Base-by-base conservation (phyloP, 2,329 filamentous ascomycete species). In the Lojkania enalia region DNA sequence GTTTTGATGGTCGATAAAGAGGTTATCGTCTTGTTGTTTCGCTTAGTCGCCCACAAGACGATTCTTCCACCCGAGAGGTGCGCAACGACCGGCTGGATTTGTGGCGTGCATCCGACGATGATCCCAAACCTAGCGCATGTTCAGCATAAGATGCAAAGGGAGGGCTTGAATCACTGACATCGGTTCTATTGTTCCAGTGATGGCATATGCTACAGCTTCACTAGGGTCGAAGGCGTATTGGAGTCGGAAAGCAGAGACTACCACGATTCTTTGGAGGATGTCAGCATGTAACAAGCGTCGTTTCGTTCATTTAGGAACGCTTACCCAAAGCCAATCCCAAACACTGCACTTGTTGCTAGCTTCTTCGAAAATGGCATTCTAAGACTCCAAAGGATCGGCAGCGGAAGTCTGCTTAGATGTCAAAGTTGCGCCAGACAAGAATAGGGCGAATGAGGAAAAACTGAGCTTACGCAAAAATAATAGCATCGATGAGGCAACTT, bases 401-500 rank as follows among this genome's bases (percentile, higher is more conserved):
- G 4, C 13, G 42, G 42, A 14, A 44, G 33, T 4, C 42, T 44
- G 14, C 23, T n/a, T 9, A 7, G 20, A 25, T 11, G 5, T n/a
- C 27, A 11, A 21, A 31, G 6, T 5, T 3, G 16, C 9, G 31
- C 37, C 30, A 43, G 31, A 43, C 31, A 25, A 43, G 37, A n/a
- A 43, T 35, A 3, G n/a, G n/a, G n/a, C n/a, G n/a, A n/a, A n/a
- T 27, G 20, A 25, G 14, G 5, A 27, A 25, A 11, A 21, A 31
- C n/a, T 5, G 5, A 25, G 16, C 40, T 43, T 37, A 43, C 40
- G 37, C 31, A 25, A 43, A 43, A n/a, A 43, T 35, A 3, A 43
- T 14, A 30, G 27, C 7, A 29, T 43, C 40, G 21, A 43, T 14
- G 4, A 30, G 9, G 31, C 35, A 16, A 15, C 30, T 29, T 16